A percentile compares a stretch with the other conserved stretches of the same genome.
Evolutionary conservation across 805 yeast species (phyloP).

Genomic region (Saccharomycopsis sp.): DNA sequence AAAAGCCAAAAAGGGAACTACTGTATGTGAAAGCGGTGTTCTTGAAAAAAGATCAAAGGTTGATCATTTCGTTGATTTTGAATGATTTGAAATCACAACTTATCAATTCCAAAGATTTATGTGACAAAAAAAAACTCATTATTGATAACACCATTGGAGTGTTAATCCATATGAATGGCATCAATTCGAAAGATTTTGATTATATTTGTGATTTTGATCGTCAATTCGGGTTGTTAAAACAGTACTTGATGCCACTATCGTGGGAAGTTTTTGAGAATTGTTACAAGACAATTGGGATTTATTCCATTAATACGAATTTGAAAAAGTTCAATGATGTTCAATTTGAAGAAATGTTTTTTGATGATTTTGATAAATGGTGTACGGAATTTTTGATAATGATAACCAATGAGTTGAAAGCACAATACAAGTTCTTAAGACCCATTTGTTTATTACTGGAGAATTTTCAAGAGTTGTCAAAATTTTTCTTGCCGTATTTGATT

Average conservation of each 20-base stretch:
- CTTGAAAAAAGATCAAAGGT: not conserved
- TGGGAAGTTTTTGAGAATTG: not conserved
- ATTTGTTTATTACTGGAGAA: not conserved
- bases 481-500: constrained; percentile 7
- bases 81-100: constrained; percentile 1
- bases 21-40: constrained; percentile 6
- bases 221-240: constrained; percentile 3
- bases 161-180: not conserved
- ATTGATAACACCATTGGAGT: constrained; percentile 4
- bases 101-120: not conserved
- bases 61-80: constrained; percentile 10
- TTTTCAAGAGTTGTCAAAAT: not conserved
- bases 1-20: constrained; percentile 8
- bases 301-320: no score
- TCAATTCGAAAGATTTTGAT: constrained; percentile 1
- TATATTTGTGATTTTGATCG: constrained; percentile 5
- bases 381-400: constrained; percentile 3
- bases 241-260: not conserved
- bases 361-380: constrained; percentile 8
- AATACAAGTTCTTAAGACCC: constrained; percentile 3
- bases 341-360: not conserved
- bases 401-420: constrained; percentile 1
- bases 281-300: no score
- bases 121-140: not conserved
- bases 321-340: no score